Percentiles rank a stretch among this genome's conserved stretches.
Conservation (phyloP, 257 asterid species). For the Nicotiana obtusifolia region DNA sequence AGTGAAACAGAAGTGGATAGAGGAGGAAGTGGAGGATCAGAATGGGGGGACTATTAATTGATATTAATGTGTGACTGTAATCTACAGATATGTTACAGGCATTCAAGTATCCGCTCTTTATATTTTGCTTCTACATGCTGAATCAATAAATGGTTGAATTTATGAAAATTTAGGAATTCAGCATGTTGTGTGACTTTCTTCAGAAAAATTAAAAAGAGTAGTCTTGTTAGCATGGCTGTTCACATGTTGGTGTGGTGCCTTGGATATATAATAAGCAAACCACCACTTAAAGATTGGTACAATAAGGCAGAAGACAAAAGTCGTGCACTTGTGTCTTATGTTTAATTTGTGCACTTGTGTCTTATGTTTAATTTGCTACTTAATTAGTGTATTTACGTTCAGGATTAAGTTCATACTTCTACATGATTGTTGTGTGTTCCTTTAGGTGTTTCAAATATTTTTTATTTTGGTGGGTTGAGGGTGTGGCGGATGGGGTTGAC, state of each 20-base stretch:
- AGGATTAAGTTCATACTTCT: background rate
- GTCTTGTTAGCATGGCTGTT: background rate
- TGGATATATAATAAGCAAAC: background rate
- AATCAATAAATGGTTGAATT: background rate
- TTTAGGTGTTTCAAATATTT: background rate
- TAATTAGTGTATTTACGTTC: background rate
- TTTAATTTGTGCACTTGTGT: background rate
- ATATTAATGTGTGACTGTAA: background rate
- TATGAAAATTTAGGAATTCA: background rate
- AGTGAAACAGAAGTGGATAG: background rate
- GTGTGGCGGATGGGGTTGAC: background rate
- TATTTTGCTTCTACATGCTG: background rate
- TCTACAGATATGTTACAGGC: background rate
- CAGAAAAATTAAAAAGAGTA: background rate
- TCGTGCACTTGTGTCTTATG: background rate
- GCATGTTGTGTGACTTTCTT: background rate
- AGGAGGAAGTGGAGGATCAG: background rate
- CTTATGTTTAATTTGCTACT: background rate
- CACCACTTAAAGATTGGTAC: background rate
- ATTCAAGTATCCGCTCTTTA: background rate
- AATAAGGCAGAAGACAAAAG: background rate
- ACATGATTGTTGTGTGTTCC: background rate
- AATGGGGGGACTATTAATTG: background rate
- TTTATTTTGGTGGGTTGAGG: background rate
- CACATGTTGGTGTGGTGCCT: background rate